Base-by-base conservation (phyloP, 768 basidiomycete species). In the Xanthoconium stramineum region DNA sequence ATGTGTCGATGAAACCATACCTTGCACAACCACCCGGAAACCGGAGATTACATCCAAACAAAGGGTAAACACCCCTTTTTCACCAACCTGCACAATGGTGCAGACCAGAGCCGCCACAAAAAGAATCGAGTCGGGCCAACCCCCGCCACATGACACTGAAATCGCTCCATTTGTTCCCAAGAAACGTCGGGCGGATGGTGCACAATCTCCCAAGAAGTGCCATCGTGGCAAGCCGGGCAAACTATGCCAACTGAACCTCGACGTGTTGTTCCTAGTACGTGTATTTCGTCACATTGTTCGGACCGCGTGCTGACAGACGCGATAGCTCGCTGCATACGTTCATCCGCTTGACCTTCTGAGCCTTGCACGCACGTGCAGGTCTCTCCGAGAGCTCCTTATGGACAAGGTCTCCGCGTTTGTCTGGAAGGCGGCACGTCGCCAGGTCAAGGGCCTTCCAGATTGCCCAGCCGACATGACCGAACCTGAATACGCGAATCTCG, bases 231-330 rank as follows among this genome's bases (percentile, higher is more conserved):
- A 50, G 28, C 49, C 49, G 30, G 13, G 29, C 13, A 29, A 38
- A 30, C 24, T 50, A 30, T 50, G 37, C 28, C 28, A 39, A 29
- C 29, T 50, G 28, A 50, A 65, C 44, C 56, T 66, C 17, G 67
- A 56, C 4, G 61, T 69, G 3, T 13, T 42, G 7, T 50, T 42
- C 30, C 39, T 50, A 6, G 50, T 66, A 11, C 29, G 15, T 29
- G 13, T n/a, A n/a, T n/a, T n/a, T n/a, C n/a, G n/a, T n/a, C n/a
- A n/a, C n/a, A n/a, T n/a, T n/a, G n/a, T n/a, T n/a, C n/a, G n/a
- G n/a, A n/a, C n/a, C n/a, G n/a, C n/a, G n/a, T n/a, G 24, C 38
- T 50, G 28, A 50, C 4, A 8, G 17, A n/a, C 12, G 19, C 19
- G 32, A 19, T 39, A 50, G 49, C 39, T 50, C 9, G 37, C 49